Base-by-base conservation (phyloP, 257 asterid species). In the Przewalskia tangutica region DNA sequence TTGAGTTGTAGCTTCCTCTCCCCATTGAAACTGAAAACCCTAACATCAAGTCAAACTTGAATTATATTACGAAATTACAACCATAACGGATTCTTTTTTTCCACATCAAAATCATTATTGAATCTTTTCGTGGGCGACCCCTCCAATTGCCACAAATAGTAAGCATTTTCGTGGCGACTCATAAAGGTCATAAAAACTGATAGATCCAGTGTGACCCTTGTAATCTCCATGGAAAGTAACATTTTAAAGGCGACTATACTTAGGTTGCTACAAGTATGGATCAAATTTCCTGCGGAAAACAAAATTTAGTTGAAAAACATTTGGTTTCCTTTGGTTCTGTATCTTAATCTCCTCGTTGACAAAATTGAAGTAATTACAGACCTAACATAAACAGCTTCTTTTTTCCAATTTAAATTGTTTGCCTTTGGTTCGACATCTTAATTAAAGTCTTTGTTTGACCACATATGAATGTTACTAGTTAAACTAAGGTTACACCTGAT, bases 11-110 rank as follows among this genome's bases (percentile, higher is more conserved):
- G 85, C 84, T 87, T 38, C 91, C 89, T 54, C 88, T 71, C 48
- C 90, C 92, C 63, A 92, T 88, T 73, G 92, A 84, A 4, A 87
- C 86, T 13, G 93, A 88, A 81, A 90, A 91, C n/a, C 98, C 97
- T 91, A 83, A 53, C 34, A 2, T n/a, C 50, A 20, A 42, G 34
- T 58, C 63, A 66, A 53, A 66, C 50, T 65, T 0, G 23, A 40
- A 23, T 80, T 27, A 27, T 36, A 85, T 14, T 46, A 71, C 18
- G 32, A 3, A 12, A 11, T 7, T 38, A 16, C 5, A 65, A 17
- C 32, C 23, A 36, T 3, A 20, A 46, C 17, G 8, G 56, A 53
- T 2, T 70, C 10, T 5, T 18, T 18, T 70, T 18, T 44, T 38
- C 55, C 77, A 20, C 34, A 46, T 71, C 20, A 20, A 18, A 40